Conservation (phyloP, 805 yeast species). For the Brettanomyces anomalus region DNA sequence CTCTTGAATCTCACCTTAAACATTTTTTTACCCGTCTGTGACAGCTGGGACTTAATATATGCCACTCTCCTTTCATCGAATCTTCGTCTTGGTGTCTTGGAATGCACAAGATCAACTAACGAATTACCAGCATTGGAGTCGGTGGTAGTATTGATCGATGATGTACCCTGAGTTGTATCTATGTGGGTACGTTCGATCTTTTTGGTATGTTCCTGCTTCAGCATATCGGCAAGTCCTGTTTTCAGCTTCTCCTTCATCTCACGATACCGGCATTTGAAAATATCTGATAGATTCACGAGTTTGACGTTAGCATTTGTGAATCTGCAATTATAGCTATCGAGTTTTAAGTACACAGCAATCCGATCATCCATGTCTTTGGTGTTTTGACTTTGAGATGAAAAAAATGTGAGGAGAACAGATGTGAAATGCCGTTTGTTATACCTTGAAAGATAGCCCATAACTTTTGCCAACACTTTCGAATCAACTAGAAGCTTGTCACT, state of each 20-base stretch:
- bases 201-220: not conserved
- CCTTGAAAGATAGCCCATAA: conserved; percentile 12
- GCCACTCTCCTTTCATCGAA: not conserved
- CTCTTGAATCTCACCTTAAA: conserved; percentile 1
- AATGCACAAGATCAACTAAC: not conserved
- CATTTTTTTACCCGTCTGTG: conserved; percentile 1
- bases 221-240: not conserved
- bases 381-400: conserved; percentile 3
- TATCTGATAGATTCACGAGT: not conserved
- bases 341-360: conserved; percentile 5
- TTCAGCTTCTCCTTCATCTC: not conserved
- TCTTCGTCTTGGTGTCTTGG: not conserved
- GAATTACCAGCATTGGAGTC: not conserved
- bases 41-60: conserved; percentile 1
- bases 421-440: conserved; percentile 9
- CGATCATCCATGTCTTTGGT: conserved; percentile 7
- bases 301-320: not conserved
- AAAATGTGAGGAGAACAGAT: conserved; percentile 8
- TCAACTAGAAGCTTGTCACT: conserved; percentile 5
- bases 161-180: no score
- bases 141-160: not conserved
- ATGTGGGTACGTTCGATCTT: no score
- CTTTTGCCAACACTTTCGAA: conserved; percentile 12
- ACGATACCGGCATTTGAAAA: not conserved
- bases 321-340: conserved; percentile 5